Evolutionary conservation across 331 rosid species (phyloP), one percentile per base, ranked within the genome.

Genomic region (Phaseolus coccineus): DNA sequence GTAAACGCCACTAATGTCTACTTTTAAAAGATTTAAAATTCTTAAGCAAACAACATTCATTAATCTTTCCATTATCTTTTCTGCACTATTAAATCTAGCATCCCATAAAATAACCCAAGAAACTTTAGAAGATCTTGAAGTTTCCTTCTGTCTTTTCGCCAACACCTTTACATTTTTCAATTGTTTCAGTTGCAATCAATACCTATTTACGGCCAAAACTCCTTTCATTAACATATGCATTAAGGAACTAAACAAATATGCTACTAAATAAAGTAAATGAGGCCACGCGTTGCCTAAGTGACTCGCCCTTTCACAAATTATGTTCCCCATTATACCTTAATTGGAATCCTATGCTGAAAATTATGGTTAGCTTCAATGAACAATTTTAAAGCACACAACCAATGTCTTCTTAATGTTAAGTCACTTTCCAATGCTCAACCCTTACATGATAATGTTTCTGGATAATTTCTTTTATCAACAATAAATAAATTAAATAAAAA

Each of bases 281-380:
- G 73, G 83, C 85, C 86, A 90, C 81, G 66, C 84, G 90, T 84
- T 69, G 84, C 42, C 57, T 70, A 16, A 73, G 75, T 85, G 91
- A 88, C 71, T 88, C 85, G 67, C 63, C 47, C 52, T 61, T 62
- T 57, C 10, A 42, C 12, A 65, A 71, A 74, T 59, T 57, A 62
- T 80, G 78, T 55, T 16, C 81, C 79, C 92, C 85, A 85, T 74
- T 71, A 80, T 80, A 47, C 87, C 87, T 27, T 52, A 90, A 85
- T 50, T 77, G 78, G 90, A 35, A 85, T 84, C 74, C 77, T 64
- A 75, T 78, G 71, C 83, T 40, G 53, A 74, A 27, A 68, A 71
- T 27, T 50, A 27, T 63, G 56, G 42, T 70, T 70, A 79, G 75
- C 71, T 74, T 71, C 87, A 74, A 28, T 73, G 56, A 70, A 82